Evolutionary conservation across 2,329 filamentous ascomycete genomes (phyloP).

Genomic region (Ascochyta viciae-villosae): DNA sequence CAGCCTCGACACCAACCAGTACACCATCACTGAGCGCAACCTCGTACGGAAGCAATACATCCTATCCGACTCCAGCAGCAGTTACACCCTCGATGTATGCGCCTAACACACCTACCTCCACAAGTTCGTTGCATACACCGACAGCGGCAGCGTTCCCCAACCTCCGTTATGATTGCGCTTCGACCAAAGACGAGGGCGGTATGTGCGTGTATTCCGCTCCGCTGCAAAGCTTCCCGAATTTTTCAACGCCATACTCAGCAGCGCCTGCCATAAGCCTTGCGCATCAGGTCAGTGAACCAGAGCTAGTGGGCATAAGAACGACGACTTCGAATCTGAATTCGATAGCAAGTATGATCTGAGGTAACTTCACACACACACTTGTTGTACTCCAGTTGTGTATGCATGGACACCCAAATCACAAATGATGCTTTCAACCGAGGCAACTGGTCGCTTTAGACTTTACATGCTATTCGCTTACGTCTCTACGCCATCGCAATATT

Average conservation of each 20-base stretch:
- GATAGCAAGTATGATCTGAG: slow-evolving; percentile 47
- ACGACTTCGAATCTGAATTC: slow-evolving; percentile 41
- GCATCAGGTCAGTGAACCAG: slow-evolving; percentile 44
- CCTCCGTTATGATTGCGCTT: slow-evolving; percentile 10
- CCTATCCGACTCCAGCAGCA: slow-evolving; percentile 37
- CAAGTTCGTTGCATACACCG: slow-evolving; percentile 30
- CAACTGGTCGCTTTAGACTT: no score
- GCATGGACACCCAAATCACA: background rate
- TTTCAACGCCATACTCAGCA: slow-evolving; percentile 26
- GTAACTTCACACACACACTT: background rate
- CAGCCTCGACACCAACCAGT: slow-evolving; percentile 30
- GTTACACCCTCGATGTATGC: slow-evolving; percentile 21
- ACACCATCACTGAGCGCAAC: slow-evolving; percentile 29
- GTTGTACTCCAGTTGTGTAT: background rate
- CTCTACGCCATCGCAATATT: background rate
- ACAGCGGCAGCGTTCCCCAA: slow-evolving; percentile 27
- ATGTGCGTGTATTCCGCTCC: slow-evolving; percentile 43
- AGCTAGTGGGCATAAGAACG: slow-evolving; percentile 44
- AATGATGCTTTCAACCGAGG: background rate
- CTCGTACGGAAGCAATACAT: slow-evolving; percentile 29
- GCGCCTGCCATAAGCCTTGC: slow-evolving; percentile 21
- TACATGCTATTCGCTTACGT: background rate
- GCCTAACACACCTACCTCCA: slow-evolving; percentile 23
- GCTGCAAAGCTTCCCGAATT: slow-evolving; percentile 36
- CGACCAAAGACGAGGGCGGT: slow-evolving; percentile 32